Evolutionary conservation across 768 basidiomycete genomes (phyloP).

Genomic region (Lactarius hengduanensis): DNA sequence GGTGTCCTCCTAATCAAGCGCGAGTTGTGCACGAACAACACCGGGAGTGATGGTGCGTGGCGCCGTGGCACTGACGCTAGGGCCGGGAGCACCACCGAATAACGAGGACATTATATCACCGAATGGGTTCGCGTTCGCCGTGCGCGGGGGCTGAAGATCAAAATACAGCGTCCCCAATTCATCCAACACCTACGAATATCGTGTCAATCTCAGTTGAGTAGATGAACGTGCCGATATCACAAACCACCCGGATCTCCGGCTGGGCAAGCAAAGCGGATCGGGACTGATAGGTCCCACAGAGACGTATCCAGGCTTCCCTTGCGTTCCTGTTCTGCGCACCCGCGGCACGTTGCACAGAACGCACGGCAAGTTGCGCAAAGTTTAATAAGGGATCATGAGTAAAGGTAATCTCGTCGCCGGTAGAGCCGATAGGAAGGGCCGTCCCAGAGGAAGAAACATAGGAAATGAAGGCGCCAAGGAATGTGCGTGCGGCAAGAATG

Average conservation of each 20-base stretch:
- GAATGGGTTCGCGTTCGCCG: constrained; percentile 72
- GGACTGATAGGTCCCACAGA: constrained; percentile 82
- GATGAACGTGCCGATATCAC: neutral
- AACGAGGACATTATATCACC: constrained; percentile 87
- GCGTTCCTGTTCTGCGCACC: constrained; percentile 74
- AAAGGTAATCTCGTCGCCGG: constrained; percentile 58
- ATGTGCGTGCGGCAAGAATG: constrained; percentile 90
- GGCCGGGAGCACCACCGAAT: constrained; percentile 62
- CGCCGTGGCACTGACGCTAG: neutral
- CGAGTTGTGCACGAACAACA: constrained; percentile 5
- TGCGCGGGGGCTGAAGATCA: constrained; percentile 75
- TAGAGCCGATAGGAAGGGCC: constrained; percentile 41
- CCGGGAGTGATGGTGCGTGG: constrained; percentile 19
- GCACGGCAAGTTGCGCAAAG: constrained; percentile 85
- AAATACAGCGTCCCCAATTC: constrained; percentile 80
- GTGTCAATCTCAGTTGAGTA: neutral
- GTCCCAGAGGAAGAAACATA: constrained; percentile 50
- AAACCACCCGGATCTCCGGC: constrained; percentile 51
- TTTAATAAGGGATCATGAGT: constrained; percentile 79
- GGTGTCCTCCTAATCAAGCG: constrained; percentile 8
- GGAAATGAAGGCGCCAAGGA: constrained; percentile 77
- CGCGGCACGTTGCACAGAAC: constrained; percentile 84
- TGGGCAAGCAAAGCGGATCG: constrained; percentile 59
- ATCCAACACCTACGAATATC: constrained; percentile 49
- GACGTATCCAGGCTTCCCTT: constrained; percentile 80